These are phyloP conservation scores for Hortaea werneckii DNA, from an alignment of 2,329 filamentous ascomycete species.

Conservation along the genomic window DNA sequence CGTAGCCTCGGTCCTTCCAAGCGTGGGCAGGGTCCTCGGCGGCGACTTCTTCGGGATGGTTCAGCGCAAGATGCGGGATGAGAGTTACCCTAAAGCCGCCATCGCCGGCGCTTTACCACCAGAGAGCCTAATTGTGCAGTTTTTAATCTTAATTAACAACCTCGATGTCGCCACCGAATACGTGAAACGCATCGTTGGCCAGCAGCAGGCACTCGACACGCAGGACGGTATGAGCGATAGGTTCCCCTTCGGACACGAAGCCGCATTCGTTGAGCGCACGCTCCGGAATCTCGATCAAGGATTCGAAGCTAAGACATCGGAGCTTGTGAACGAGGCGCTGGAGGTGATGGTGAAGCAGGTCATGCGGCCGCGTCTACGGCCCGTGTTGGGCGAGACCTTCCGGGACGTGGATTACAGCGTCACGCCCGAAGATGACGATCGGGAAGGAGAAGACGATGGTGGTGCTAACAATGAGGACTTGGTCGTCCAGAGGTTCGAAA, in stretches of 20 bases:
- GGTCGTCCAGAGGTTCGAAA: conserved; percentile 70
- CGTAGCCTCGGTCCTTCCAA: conserved; percentile 66
- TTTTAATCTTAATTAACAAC: conserved; percentile 91
- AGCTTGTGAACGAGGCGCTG: conserved; percentile 75
- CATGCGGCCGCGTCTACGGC: conserved; percentile 72
- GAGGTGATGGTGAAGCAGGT: conserved; percentile 81
- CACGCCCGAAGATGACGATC: conserved; percentile 15
- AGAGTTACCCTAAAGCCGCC: conserved; percentile 74
- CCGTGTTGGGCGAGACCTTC: conserved; percentile 79
- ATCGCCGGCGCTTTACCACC: conserved; percentile 74
- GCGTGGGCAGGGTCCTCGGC: conserved; percentile 67
- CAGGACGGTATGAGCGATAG: conserved; percentile 34
- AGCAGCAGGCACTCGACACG: conserved; percentile 7
- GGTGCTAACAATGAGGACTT: conserved; percentile 49
- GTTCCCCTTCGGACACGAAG: conserved; percentile 75
- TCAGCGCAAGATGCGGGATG: conserved; percentile 93
- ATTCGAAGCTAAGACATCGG: conserved; percentile 68
- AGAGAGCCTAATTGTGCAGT: conserved; percentile 78
- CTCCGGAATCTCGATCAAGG: conserved; percentile 59
- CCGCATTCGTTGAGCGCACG: conserved; percentile 55
- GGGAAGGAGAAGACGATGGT: conserved; percentile 49
- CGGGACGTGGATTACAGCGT: conserved; percentile 80
- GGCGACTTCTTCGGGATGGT: conserved; percentile 95
- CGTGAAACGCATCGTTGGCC: conserved; percentile 66
- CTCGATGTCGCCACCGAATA: conserved; percentile 90